Conservation (phyloP, 805 yeast genomes). For the Debaryomyces maramus region DNA sequence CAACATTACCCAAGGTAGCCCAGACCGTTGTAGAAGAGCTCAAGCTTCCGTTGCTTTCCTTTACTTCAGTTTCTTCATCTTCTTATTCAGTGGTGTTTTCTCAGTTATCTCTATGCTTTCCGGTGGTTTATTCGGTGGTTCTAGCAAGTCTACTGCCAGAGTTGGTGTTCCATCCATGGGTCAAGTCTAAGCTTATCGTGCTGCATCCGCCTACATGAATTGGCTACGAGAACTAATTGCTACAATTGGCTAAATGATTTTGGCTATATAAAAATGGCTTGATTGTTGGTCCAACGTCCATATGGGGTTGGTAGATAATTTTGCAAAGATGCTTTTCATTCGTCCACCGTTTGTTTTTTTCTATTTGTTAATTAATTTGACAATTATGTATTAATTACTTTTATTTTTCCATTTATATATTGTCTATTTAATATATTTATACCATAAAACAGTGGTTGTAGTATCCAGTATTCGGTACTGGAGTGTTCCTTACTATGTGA, state of each 20-base stretch:
- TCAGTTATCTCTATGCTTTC: conserved; percentile 54
- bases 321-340: conserved; percentile 1
- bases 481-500: no score
- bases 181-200: conserved; percentile 58
- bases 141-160: conserved; percentile 53
- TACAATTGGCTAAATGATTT: not conserved
- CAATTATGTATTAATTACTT: not conserved
- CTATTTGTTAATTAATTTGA: conserved; percentile 1
- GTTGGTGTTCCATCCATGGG: conserved; percentile 90
- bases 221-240: not conserved
- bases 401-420: not conserved
- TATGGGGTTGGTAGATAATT: not conserved
- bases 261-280: not conserved
- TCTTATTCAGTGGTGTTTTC: conserved; percentile 63
- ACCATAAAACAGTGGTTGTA: no score
- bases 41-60: conserved; percentile 83
- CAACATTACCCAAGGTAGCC: conserved; percentile 70
- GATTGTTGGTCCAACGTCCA: no score
- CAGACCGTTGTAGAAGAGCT: conserved; percentile 90
- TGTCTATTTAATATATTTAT: conserved; percentile 1
- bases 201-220: not conserved
- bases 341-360: not conserved
- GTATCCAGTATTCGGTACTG: no score
- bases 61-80: conserved; percentile 78
- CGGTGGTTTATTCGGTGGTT: conserved; percentile 49